Base-by-base conservation (phyloP, 768 basidiomycete genomes). In the Phallus indusiatus region DNA sequence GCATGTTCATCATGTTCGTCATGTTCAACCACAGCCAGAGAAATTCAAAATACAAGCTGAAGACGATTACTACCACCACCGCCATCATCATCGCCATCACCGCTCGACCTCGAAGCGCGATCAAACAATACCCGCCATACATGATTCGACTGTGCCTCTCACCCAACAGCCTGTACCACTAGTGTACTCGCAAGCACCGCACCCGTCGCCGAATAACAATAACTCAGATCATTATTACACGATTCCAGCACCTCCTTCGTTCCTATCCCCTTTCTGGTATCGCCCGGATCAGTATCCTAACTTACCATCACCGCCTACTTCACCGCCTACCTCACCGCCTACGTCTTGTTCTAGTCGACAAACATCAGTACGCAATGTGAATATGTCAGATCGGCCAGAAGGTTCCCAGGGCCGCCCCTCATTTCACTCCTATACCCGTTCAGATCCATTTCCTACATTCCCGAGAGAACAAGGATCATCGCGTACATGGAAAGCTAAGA, bases 231-330 rank as follows among this genome's bases (percentile, higher is more conserved):
- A 42, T 42, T 42, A 42, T 42, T 59, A 53, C 24, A 59, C 57
- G 10, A 59, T 36, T 5, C 57, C 57, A 21, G 37, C 24, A 8
- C 57, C 57, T 20, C 57, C 57, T 18, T 59, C 57, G n/a, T 59
- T 59, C 57, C 49, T 59, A 17, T 59, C 57, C 10, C 57, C 57
- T 22, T 59, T 59, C 22, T 59, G 57, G 57, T 59, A 59, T 37
- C 57, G 49, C 35, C 48, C 57, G 21, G 57, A 59, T 48, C 36
- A 59, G 33, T 59, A 34, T 36, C 7, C 21, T 28, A 36, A 47
- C 28, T 42, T 59, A 34, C 57, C 57, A 5, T 33, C 48, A 18
- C n/a, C 42, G 42, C 42, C 42, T 42, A 42, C 42, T 5, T 59
- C 57, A 33, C n/a, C 47, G 12, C 16, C 57, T 22, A 17, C 54